Evolutionary conservation across 2,329 filamentous ascomycete genomes (phyloP), one percentile per base, ranked within the genome.

Genomic region (Graphium sp.): DNA sequence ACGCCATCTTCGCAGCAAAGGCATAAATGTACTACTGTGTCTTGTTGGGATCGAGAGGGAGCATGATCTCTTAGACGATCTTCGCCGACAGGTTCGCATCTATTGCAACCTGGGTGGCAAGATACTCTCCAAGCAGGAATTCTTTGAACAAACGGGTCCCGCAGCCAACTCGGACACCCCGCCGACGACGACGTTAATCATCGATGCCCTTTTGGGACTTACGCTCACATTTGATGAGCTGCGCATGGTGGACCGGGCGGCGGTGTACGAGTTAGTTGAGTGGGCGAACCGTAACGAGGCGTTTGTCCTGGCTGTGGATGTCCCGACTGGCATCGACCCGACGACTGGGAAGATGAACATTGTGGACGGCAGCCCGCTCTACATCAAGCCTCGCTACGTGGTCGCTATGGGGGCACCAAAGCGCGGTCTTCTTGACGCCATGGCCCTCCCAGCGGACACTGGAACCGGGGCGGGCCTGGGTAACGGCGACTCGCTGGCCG

Each of bases 231-330:
- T 94, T 43, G 84, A 94, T 39, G 83, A 91, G 40, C 61, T 95
- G 17, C 70, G 82, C 20, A 78, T 75, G 3, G 76, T 78, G 11
- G 80, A 92, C 38, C 82, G 91, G 46, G 74, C 76, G 4, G 78
- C 77, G 0, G 81, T 83, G 0, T 85, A 91, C 43, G 79, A 91
- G 44, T 69, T 94, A 44, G 89, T 94, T 43, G 78, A 84, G 36
- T 95, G 85, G 84, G 78, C 83, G 3, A 95, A 94, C 46, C 76
- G 84, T 37, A 81, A 76, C 45, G 80, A 84, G 37, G 74, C 83
- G 1, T 74, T 76, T 33, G 76, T 89, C 4, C 56, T 98, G 13
- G 80, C 84, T 0, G 70, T 98, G n/a, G 87, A 93, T 46, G 72
- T 91, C 5, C 89, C 89, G 1, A 87, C 81, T 0, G 89, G 89